These are phyloP conservation scores for Cutaneotrichosporon curvatum DNA, from an alignment of 1,284 basidiomycete species.

Conservation along the genomic window DNA sequence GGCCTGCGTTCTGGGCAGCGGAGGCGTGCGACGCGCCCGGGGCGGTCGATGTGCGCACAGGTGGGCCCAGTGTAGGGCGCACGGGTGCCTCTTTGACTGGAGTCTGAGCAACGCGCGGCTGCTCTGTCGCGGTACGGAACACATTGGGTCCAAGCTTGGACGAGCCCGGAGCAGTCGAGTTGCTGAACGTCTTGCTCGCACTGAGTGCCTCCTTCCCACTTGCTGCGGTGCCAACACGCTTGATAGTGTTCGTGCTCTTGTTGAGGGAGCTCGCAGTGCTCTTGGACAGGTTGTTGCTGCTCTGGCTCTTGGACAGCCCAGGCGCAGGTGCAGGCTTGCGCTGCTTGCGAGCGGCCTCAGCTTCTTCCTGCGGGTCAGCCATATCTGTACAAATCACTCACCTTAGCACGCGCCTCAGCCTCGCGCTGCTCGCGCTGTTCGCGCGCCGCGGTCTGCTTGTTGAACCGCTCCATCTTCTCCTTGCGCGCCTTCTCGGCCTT, in stretches of 20 bases:
- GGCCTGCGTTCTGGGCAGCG: neutral
- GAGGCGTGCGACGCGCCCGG: neutral
- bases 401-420: constrained; percentile 32
- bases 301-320: constrained; percentile 18
- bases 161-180: too few species aligned
- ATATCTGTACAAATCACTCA: constrained; percentile 10
- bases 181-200: too few species aligned
- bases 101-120: too few species aligned
- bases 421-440: constrained; percentile 26
- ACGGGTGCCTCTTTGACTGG: neutral
- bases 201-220: too few species aligned
- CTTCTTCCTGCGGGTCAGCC: constrained; percentile 21
- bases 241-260: constrained; percentile 20
- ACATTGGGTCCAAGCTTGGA: too few species aligned
- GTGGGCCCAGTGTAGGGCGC: constrained; percentile 31
- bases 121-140: too few species aligned
- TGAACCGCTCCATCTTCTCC: constrained; percentile 33
- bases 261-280: constrained; percentile 6
- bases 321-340: constrained; percentile 38
- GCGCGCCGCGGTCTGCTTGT: constrained; percentile 5
- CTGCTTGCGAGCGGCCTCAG: constrained; percentile 42
- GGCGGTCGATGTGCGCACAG: constrained; percentile 23
- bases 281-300: constrained; percentile 18
- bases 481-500: constrained; percentile 41
- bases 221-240: constrained; percentile 13